phyloP scores from a whole-genome alignment of 2,329 filamentous ascomycete genomes.

The Penicillium aurantiogriseum region DNA sequence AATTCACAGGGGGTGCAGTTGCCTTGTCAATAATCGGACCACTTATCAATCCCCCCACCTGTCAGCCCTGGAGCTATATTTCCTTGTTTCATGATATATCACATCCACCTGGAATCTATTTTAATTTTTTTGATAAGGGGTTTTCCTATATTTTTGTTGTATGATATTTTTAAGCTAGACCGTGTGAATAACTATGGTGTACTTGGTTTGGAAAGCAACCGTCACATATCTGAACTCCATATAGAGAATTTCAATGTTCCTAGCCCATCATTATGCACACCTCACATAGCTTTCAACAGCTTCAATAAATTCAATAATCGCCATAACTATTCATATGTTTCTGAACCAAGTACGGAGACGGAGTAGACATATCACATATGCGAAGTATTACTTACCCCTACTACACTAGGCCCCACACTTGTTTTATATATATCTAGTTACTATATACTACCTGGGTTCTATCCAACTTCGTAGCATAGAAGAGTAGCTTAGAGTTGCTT shows the following conservation, averaged over 20 bases:
- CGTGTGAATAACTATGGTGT: not conserved
- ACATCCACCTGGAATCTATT: not conserved
- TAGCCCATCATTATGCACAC: not conserved
- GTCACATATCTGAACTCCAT: not conserved
- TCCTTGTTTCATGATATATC: constrained; percentile 4
- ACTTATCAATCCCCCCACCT: constrained; percentile 22
- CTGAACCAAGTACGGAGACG: not conserved
- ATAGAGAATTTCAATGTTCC: no score
- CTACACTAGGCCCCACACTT: no score
- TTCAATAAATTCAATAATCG: not conserved
- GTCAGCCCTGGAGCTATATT: constrained; percentile 8
- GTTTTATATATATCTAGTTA: no score
- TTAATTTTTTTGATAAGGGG: not conserved
- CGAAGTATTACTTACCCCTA: not conserved
- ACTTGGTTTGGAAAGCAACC: not conserved
- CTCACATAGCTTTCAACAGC: not conserved
- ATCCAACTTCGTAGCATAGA: no score
- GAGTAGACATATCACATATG: not conserved
- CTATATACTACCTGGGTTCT: no score
- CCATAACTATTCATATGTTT: not conserved
- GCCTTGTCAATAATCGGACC: constrained; percentile 19
- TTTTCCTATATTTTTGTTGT: not conserved
- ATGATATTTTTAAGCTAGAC: not conserved
- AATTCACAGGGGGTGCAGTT: constrained; percentile 12
- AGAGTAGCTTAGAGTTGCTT: no score